Conservation (phyloP, 2,329 filamentous ascomycete species). For the Colletotrichum lupini region DNA sequence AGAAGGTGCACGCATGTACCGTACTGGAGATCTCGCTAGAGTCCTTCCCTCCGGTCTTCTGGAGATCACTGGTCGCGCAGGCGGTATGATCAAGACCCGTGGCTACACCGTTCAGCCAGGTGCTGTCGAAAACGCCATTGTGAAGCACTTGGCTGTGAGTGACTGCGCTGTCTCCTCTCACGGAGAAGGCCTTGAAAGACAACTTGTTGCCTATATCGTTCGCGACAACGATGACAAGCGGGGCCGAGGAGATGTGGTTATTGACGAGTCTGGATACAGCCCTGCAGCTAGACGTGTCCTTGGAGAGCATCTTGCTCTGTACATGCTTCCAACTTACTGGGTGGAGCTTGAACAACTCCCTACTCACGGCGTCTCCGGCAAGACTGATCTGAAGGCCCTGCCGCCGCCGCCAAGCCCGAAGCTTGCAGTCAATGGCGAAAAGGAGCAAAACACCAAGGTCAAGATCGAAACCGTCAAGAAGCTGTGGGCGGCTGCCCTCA, state of each 20-base stretch:
- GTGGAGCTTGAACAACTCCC: conserved; percentile 77
- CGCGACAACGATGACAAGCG: conserved; percentile 69
- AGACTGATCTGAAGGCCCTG: conserved; percentile 78
- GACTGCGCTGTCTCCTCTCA: conserved; percentile 79
- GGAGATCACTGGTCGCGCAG: conserved; percentile 81
- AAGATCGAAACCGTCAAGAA: conserved; percentile 74
- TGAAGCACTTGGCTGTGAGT: conserved; percentile 75
- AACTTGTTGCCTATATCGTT: conserved; percentile 82
- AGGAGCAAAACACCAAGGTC: conserved; percentile 70
- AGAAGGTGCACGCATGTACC: conserved; percentile 76
- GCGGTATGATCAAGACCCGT: conserved; percentile 84
- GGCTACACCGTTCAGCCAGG: conserved; percentile 83
- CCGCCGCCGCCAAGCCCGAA: conserved; percentile 71
- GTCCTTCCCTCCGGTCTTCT: conserved; percentile 74
- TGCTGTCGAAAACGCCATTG: conserved; percentile 79
- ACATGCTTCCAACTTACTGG: conserved; percentile 87
- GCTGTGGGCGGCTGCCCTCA: conserved; percentile 78
- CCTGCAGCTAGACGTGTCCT: conserved; percentile 74
- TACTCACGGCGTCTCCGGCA: conserved; percentile 82
- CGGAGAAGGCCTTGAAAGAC: conserved; percentile 79
- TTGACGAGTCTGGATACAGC: conserved; percentile 79
- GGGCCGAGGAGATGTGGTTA: conserved; percentile 70
- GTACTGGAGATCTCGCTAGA: conserved; percentile 77
- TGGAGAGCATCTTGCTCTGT: conserved; percentile 76
- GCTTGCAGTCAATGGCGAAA: conserved; percentile 51